phyloP scores from a whole-genome alignment of 192 early-diverging fungal genomes.

The Coemansia sp. region DNA sequence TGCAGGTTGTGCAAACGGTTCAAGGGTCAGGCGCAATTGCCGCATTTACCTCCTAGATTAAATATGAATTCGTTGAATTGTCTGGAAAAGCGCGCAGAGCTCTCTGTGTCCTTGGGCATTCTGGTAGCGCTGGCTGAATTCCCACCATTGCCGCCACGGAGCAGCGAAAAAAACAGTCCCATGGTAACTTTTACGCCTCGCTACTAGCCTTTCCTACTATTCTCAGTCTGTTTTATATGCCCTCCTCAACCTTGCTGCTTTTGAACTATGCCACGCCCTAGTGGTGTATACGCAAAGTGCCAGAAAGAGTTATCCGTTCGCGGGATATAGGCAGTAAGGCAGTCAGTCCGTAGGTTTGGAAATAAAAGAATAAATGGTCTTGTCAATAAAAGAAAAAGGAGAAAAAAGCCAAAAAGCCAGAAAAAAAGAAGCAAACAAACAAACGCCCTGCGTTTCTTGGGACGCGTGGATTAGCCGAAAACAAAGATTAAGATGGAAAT shows the following conservation, averaged over 20 bases:
- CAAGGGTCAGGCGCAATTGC: not conserved
- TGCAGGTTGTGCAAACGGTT: not conserved
- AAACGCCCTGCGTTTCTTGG: not conserved
- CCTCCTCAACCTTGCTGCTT: conserved; percentile 2
- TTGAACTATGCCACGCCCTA: conserved; percentile 17
- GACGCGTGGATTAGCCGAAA: conserved; percentile 1
- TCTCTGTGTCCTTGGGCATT: conserved; percentile 24
- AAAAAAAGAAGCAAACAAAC: not conserved
- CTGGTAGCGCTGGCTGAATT: conserved; percentile 13
- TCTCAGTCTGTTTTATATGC: not conserved
- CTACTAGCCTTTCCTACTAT: not conserved
- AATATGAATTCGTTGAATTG: conserved; percentile 54
- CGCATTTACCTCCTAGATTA: conserved; percentile 50
- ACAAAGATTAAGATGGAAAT: not conserved
- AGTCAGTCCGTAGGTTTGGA: not conserved
- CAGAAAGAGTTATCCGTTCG: not conserved
- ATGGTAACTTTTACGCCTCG: conserved; percentile 14
- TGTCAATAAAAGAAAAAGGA: not conserved
- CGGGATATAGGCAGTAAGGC: conserved; percentile 1
- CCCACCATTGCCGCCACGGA: conserved; percentile 35
- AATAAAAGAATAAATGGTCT: not conserved
- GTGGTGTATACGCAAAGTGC: not conserved
- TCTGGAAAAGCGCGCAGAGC: conserved; percentile 43
- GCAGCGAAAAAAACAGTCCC: conserved; percentile 47
- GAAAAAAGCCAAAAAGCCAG: not conserved